Base-by-base conservation (phyloP, 1,139 yeast genomes). In the Hyphopichia fennica region DNA sequence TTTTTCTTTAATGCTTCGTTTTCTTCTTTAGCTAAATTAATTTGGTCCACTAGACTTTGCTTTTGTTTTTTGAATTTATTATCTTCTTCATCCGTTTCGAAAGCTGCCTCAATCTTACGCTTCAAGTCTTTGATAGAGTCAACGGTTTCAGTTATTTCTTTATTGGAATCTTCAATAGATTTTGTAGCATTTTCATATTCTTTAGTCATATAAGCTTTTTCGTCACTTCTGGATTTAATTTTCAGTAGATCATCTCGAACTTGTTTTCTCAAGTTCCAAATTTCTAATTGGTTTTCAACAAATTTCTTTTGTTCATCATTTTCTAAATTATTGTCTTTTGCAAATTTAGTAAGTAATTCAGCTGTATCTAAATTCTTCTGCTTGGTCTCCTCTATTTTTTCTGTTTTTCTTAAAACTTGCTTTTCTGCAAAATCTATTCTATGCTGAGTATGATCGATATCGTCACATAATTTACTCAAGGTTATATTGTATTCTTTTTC, bases 121-220 rank as follows among this genome's bases (percentile, higher is more conserved):
- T 20, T 48, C 39, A 52, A 43, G 7, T 45, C 44, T 8, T 37
- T 43, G 33, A 47, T 53, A 29, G 61, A 63, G 0, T 53, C 54
- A 34, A 62, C 55, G n/a, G 72, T 51, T 2, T 54, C 60, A 3
- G 53, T 58, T 6, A 79, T 67, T 41, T 75, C 78, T 1, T 54
- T 51, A 3, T 64, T 60, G 0, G 87, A 77, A 14, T 82, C 88
- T 6, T 60, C 62, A 0, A 81, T 77, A 0, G 91, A 77, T 6
- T 66, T 62, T 2, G 69, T 57, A 0, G 95, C 88, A 46, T 82
- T 78, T 38, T 72, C 72, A 42, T 82, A 78, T 59, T 90, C 96
- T 32, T 69, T 70, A 9, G 70, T 63, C 80, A 86, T 84, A 57
- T 87, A 89, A 41, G 69, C 77, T 44, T 74, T 78, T 52, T 89